A percentile compares a stretch with the other conserved stretches of the same genome.
phyloP scores from a whole-genome alignment of 176 grass and related monocot species.

The Tuctoria greenei region DNA sequence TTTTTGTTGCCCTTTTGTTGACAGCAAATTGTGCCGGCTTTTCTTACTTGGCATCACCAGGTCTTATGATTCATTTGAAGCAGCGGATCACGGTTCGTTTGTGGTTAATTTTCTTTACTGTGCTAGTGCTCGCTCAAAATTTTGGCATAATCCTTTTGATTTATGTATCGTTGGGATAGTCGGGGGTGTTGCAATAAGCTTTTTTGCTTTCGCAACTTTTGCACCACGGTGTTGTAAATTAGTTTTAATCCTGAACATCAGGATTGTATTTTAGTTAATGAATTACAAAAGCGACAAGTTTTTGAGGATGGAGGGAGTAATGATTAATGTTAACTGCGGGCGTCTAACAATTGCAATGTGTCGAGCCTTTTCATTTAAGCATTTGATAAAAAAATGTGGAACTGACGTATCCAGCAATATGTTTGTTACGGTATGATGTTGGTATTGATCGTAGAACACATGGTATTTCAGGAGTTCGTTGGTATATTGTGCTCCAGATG shows the following conservation, averaged over 20 bases:
- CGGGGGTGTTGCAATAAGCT: background rate
- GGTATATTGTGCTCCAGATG: no score
- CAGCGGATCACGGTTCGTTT: conserved; percentile 39
- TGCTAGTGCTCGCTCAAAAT: conserved; percentile 22
- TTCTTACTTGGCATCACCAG: conserved; percentile 39
- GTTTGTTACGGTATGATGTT: background rate
- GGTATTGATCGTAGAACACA: no score
- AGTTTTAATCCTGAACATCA: conserved; percentile 19
- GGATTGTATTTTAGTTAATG: conserved; percentile 33
- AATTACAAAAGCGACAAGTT: no score
- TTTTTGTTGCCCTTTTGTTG: conserved; percentile 42
- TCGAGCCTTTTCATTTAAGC: background rate
- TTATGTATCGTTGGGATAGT: conserved; percentile 26
- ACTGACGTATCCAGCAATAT: no score
- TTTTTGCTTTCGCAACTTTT: conserved; percentile 15
- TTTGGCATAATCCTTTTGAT: conserved; percentile 49
- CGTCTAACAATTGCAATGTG: background rate
- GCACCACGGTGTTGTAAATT: conserved; percentile 40
- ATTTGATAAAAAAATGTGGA: background rate
- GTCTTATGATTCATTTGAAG: conserved; percentile 47
- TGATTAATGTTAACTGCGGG: conserved; percentile 15
- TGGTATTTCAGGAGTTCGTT: no score
- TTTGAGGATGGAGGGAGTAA: no score
- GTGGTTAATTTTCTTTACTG: conserved; percentile 31
- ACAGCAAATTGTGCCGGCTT: conserved; percentile 16